A percentile compares a stretch with the other conserved stretches of the same genome.
phyloP scores from a whole-genome alignment of 495 filamentous ascomycete genomes.

The Aspergillus heteromorphus region DNA sequence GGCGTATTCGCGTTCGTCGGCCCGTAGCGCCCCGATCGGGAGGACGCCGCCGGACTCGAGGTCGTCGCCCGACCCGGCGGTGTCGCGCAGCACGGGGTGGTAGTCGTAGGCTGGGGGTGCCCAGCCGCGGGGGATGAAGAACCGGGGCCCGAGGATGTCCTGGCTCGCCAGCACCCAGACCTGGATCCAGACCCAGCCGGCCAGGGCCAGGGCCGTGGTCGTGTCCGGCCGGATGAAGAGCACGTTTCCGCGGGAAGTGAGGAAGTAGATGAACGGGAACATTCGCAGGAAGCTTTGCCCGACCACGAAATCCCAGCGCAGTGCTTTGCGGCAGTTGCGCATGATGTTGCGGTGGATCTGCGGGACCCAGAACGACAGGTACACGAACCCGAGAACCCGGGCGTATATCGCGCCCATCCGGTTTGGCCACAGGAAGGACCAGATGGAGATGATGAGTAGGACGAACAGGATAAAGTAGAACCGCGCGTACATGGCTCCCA shows the following conservation, averaged over 20 bases:
- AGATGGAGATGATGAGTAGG: slow-evolving; percentile 67
- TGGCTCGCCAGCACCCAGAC: slow-evolving; percentile 71
- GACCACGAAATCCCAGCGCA: slow-evolving; percentile 81
- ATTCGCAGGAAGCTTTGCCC: slow-evolving; percentile 76
- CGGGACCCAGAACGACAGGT: slow-evolving; percentile 86
- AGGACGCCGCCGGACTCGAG: slow-evolving; percentile 64
- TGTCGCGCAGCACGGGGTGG: slow-evolving; percentile 80
- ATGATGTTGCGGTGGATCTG: slow-evolving; percentile 87
- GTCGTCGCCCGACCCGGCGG: slow-evolving; percentile 47
- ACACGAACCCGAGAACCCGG: slow-evolving; percentile 60
- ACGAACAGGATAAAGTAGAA: slow-evolving; percentile 69
- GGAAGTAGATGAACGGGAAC: slow-evolving; percentile 77
- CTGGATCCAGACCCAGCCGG: slow-evolving; percentile 90
- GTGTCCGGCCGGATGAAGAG: slow-evolving; percentile 69
- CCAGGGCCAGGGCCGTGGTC: slow-evolving; percentile 54
- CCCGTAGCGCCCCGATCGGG: slow-evolving; percentile 59
- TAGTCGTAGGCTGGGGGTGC: slow-evolving; percentile 87
- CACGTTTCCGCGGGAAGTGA: slow-evolving; percentile 66
- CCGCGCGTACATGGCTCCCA: slow-evolving; percentile 72
- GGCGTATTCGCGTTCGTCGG: slow-evolving; percentile 37
- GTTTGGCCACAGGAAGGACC: slow-evolving; percentile 69
- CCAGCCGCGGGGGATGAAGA: slow-evolving; percentile 67
- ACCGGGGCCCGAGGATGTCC: slow-evolving; percentile 79
- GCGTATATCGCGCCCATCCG: slow-evolving; percentile 64
- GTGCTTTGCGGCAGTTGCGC: slow-evolving; percentile 83